Evolutionary conservation across 2,329 filamentous ascomycete genomes (phyloP).

Genomic region (Trichoderma semiorbis): DNA sequence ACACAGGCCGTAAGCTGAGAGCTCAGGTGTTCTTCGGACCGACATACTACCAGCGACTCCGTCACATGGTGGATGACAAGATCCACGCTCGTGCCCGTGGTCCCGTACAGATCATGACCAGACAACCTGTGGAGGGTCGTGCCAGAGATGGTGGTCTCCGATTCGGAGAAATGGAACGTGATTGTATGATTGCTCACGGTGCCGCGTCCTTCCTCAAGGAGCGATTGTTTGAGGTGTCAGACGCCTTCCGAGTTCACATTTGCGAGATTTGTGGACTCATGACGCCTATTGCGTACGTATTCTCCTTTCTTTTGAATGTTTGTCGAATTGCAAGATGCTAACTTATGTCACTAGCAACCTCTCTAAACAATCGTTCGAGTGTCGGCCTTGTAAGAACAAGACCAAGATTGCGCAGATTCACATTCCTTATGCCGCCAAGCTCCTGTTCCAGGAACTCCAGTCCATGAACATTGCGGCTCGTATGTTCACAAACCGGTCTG

Average conservation of each 20-base stretch:
- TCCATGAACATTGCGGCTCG: slow-evolving; percentile 98
- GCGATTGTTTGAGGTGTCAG: slow-evolving; percentile 92
- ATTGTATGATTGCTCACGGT: slow-evolving; percentile 99
- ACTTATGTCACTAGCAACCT: slow-evolving; percentile 63
- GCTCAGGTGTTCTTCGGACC: slow-evolving; percentile 96
- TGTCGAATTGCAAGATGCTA: slow-evolving; percentile 26
- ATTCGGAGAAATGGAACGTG: slow-evolving; percentile 99
- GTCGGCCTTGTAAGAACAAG: slow-evolving; percentile 97
- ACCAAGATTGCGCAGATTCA: slow-evolving; percentile 97
- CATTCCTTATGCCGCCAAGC: slow-evolving; percentile 95
- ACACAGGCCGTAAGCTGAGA: slow-evolving; percentile 89
- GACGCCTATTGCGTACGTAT: slow-evolving; percentile 95
- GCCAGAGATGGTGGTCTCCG: slow-evolving; percentile 95
- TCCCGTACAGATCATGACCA: slow-evolving; percentile 93
- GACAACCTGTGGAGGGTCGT: slow-evolving; percentile 97
- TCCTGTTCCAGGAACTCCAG: slow-evolving; percentile 96
- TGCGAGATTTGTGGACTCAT: slow-evolving; percentile 98
- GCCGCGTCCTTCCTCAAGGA: slow-evolving; percentile 97
- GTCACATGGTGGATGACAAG: slow-evolving; percentile 99
- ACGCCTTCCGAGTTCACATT: slow-evolving; percentile 96
- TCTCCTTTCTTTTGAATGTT: not conserved
- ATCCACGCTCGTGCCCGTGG: slow-evolving; percentile 98
- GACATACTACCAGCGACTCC: slow-evolving; percentile 96
- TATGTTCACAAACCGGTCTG: slow-evolving; percentile 89
- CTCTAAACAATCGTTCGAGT: slow-evolving; percentile 94